phyloP scores from a whole-genome alignment of 129 eudicot species.

The Lonicera japonica region DNA sequence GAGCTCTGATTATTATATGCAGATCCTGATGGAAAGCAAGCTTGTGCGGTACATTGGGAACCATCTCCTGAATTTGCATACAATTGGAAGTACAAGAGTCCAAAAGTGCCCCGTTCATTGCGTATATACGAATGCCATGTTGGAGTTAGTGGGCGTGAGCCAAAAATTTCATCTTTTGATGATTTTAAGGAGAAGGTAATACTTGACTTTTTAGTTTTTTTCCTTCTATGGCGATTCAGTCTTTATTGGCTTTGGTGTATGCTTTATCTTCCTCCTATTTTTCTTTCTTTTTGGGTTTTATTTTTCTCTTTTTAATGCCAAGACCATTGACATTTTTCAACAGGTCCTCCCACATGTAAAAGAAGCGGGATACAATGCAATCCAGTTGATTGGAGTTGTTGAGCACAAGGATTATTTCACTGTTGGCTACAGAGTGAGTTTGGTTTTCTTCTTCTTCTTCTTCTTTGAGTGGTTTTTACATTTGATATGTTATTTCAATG shows the following conservation, averaged over 20 bases:
- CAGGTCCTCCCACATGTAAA: constrained; percentile 84
- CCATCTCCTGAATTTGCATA: constrained; percentile 81
- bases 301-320: constrained; percentile 1
- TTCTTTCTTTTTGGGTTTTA: not conserved
- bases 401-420: constrained; percentile 97
- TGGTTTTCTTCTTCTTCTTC: constrained; percentile 3
- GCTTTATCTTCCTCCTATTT: not conserved
- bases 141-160: constrained; percentile 82
- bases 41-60: constrained; percentile 94
- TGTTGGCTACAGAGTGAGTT: constrained; percentile 92
- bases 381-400: constrained; percentile 83
- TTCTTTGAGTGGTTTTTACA: not conserved
- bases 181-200: constrained; percentile 67
- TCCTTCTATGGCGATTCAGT: not conserved
- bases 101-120: constrained; percentile 64
- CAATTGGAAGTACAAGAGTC: constrained; percentile 69
- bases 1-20: constrained; percentile 16
- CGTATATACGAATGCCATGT: constrained; percentile 95
- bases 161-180: constrained; percentile 61
- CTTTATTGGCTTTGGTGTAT: not conserved
- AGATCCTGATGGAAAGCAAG: constrained; percentile 84
- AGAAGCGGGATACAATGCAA: constrained; percentile 89
- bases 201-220: no score
- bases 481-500: no score
- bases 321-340: not conserved